A percentile compares a stretch with the other conserved stretches of the same genome.
Conservation (phyloP, 345 rosid species). For the Physaria fendleri region DNA sequence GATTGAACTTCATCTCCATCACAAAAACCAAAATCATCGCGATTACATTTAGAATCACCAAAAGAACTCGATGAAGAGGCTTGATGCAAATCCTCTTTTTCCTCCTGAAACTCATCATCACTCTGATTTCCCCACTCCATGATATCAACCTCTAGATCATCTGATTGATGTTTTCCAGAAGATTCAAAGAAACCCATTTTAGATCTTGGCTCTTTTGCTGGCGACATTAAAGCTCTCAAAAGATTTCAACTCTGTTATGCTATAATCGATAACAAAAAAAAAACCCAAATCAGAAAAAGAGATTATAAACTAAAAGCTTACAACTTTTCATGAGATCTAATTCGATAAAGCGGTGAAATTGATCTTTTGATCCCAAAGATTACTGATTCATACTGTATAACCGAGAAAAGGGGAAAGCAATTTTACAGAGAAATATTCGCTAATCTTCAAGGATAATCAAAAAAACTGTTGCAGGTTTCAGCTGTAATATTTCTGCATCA, state of each 20-base stretch:
- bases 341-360: background rate
- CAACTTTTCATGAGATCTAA: constrained; percentile 5
- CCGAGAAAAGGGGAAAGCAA: background rate
- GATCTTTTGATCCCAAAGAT: constrained; percentile 7
- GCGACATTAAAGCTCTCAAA: constrained; percentile 20
- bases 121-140: constrained; percentile 23
- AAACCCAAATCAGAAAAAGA: background rate
- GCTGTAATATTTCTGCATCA: too few relatives aligned
- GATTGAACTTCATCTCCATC: constrained; percentile 69
- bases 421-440: background rate
- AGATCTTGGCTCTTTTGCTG: constrained; percentile 22
- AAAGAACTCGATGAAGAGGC: constrained; percentile 78
- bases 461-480: too few relatives aligned
- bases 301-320: constrained; percentile 1
- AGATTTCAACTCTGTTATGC: constrained; percentile 7
- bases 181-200: constrained; percentile 21
- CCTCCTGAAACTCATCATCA: constrained; percentile 11
- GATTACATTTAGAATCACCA: constrained; percentile 42
- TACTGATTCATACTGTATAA: background rate
- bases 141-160: constrained; percentile 41
- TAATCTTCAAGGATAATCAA: constrained; percentile 1
- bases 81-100: constrained; percentile 30
- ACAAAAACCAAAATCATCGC: constrained; percentile 25
- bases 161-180: background rate
- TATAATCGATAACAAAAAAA: background rate